phyloP scores from a whole-genome alignment of 495 filamentous ascomycete species.

The Aspergillus hancockii region DNA sequence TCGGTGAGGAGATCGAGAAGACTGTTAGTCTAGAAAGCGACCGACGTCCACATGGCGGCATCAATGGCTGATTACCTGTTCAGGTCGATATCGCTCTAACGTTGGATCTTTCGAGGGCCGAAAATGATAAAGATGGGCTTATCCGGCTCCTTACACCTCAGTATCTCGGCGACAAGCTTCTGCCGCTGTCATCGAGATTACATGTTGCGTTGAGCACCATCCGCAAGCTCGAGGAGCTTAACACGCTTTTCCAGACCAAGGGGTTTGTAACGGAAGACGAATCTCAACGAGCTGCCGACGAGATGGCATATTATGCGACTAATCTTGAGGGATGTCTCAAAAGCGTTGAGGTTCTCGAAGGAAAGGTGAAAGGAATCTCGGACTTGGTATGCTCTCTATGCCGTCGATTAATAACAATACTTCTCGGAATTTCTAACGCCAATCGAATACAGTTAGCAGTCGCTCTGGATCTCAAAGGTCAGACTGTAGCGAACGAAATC shows the following conservation, averaged over 20 bases:
- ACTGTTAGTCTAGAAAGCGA: slow-evolving; percentile 10
- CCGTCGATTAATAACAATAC: slow-evolving; percentile 18
- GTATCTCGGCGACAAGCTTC: slow-evolving; percentile 14
- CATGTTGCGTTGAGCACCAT: slow-evolving; percentile 15
- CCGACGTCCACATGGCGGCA: not conserved
- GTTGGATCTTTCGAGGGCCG: slow-evolving; percentile 3
- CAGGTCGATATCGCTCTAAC: slow-evolving; percentile 20
- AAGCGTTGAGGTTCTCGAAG: slow-evolving; percentile 17
- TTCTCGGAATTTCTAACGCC: slow-evolving; percentile 3
- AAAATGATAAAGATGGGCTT: slow-evolving; percentile 3
- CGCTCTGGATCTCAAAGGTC: slow-evolving; percentile 33
- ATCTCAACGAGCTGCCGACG: slow-evolving; percentile 8
- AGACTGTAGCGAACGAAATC: slow-evolving; percentile 21
- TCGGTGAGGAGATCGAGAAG: slow-evolving; percentile 17
- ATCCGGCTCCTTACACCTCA: slow-evolving; percentile 16
- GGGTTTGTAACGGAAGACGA: not conserved
- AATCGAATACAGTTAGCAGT: slow-evolving; percentile 22
- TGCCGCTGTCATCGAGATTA: slow-evolving; percentile 11
- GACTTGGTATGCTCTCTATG: slow-evolving; percentile 17
- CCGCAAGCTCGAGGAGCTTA: slow-evolving; percentile 12
- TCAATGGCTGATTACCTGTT: not conserved
- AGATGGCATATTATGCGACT: slow-evolving; percentile 9
- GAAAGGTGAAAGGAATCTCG: slow-evolving; percentile 20
- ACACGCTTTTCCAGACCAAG: slow-evolving; percentile 5
- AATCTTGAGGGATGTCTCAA: slow-evolving; percentile 14